phyloP scores from a whole-genome alignment of 1,284 basidiomycete species.

The Apiotrichum laibachii region DNA sequence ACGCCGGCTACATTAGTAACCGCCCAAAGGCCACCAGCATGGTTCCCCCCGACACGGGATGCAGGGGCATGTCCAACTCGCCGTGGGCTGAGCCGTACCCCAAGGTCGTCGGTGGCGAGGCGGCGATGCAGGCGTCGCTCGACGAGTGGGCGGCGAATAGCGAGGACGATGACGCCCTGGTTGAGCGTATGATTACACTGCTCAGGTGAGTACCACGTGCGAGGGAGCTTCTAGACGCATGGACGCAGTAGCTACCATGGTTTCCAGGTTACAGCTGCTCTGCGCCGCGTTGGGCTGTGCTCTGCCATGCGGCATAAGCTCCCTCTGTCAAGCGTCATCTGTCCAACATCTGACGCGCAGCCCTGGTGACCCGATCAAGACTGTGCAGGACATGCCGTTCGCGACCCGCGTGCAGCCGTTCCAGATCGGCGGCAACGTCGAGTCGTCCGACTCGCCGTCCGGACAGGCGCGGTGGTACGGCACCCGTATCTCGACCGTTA shows the following conservation, averaged over 20 bases:
- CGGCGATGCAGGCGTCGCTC: constrained; percentile 28
- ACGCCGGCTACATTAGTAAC: constrained; percentile 42
- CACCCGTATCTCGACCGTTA: constrained; percentile 45
- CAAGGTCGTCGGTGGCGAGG: constrained; percentile 41
- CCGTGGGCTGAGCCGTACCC: constrained; percentile 39
- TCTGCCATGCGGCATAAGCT: constrained; percentile 20
- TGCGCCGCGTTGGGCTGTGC: no score
- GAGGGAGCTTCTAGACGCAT: no score
- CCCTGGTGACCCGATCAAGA: constrained; percentile 9
- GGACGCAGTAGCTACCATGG: no score
- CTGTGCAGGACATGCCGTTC: constrained; percentile 17
- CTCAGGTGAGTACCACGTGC: constrained; percentile 11
- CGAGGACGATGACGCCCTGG: constrained; percentile 27
- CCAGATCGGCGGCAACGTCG: constrained; percentile 16
- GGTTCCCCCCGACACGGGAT: constrained; percentile 7
- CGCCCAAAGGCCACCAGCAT: constrained; percentile 26
- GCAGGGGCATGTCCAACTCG: constrained; percentile 41
- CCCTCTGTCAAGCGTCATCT: no score
- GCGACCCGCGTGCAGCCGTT: constrained; percentile 36
- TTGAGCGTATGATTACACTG: constrained; percentile 39
- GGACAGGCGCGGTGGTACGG: constrained; percentile 36
- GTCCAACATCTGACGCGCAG: constrained; percentile 12
- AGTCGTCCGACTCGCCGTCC: background rate
- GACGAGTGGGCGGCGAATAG: constrained; percentile 24
- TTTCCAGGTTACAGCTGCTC: no score